phyloP scores from a whole-genome alignment of 2,329 filamentous ascomycete genomes.

The Botryotinia narcissicola region DNA sequence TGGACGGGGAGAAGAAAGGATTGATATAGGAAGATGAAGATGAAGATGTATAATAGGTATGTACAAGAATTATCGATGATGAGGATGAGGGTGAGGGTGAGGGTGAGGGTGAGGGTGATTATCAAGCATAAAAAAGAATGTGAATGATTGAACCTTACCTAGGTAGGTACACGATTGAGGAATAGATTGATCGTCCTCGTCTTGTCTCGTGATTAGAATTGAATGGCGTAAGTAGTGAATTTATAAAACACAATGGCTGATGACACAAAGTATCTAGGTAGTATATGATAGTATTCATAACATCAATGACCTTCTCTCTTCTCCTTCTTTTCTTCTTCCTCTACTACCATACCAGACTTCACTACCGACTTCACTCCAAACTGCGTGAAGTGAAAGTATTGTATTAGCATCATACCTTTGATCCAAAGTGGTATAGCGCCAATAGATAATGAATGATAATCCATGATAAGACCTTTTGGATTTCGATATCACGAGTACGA shows the following conservation, averaged over 20 bases:
- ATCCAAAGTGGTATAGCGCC: not conserved
- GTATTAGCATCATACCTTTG: not conserved
- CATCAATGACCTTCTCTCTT: not conserved
- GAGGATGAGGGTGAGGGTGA: not conserved
- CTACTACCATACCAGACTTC: not conserved
- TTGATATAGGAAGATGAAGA: not conserved
- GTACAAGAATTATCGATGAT: not conserved
- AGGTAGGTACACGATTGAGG: no score
- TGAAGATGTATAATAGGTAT: not conserved
- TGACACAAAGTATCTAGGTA: no score
- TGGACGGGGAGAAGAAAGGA: not conserved
- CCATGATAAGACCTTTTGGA: not conserved
- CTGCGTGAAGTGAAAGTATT: not conserved
- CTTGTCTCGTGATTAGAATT: not conserved
- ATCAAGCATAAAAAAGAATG: not conserved
- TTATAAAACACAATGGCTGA: not conserved
- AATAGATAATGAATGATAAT: not conserved
- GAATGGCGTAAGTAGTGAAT: not conserved
- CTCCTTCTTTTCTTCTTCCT: not conserved
- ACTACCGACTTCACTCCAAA: not conserved
- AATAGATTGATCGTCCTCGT: not conserved
- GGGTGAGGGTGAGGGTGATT: no score
- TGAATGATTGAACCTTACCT: no score
- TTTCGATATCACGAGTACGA: slow-evolving; percentile 4
- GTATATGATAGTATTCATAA: no score